Conservation (phyloP, 2,329 filamentous ascomycete genomes). For the Coniochaeta sp. region DNA sequence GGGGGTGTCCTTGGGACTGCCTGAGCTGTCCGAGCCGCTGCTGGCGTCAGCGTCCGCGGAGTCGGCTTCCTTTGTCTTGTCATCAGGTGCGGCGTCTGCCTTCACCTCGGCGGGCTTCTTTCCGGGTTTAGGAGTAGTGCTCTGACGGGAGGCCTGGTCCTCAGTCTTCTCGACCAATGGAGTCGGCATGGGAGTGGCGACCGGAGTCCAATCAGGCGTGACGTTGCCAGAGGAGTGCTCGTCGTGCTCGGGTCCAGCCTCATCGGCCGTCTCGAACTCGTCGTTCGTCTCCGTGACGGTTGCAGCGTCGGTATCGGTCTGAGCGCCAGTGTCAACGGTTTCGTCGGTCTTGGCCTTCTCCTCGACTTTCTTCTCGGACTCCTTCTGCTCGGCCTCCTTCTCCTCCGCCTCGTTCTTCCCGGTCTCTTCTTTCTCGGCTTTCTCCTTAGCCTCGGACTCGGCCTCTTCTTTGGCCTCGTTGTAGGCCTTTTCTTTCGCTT, state of each 20-base stretch:
- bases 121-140: background rate
- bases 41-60: conserved; percentile 9
- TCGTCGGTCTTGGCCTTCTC: conserved; percentile 12
- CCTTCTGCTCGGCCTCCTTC: conserved; percentile 11
- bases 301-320: conserved; percentile 3
- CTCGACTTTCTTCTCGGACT: conserved; percentile 5
- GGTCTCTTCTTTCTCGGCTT: conserved; percentile 8
- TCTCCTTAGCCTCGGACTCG: conserved; percentile 12
- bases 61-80: conserved; percentile 6
- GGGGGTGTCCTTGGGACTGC: conserved; percentile 21
- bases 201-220: conserved; percentile 11
- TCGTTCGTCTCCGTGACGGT: conserved; percentile 8
- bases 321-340: background rate
- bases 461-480: conserved; percentile 14
- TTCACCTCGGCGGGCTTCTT: conserved; percentile 9
- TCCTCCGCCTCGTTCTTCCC: conserved; percentile 5
- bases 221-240: conserved; percentile 6
- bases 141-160: background rate
- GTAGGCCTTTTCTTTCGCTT: conserved; percentile 15
- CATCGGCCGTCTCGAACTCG: conserved; percentile 4
- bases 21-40: conserved; percentile 15
- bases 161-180: conserved; percentile 9
- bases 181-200: conserved; percentile 11
- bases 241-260: conserved; percentile 7
- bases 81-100: conserved; percentile 4